phyloP scores from a whole-genome alignment of 2,329 filamentous ascomycete species.

The Fusarium nematophilum region DNA sequence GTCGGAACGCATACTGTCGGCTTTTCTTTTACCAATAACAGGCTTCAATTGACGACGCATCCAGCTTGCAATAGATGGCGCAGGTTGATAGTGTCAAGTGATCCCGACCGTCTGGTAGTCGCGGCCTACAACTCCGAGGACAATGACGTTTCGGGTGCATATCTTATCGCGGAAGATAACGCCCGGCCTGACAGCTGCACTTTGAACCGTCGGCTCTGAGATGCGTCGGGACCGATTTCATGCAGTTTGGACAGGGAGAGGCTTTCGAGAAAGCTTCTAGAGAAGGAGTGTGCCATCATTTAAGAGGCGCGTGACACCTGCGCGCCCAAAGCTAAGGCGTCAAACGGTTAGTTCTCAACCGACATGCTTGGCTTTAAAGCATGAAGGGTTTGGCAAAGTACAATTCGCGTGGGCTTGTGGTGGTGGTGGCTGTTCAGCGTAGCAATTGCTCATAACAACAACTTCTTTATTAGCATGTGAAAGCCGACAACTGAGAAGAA shows the following conservation, averaged over 20 bases:
- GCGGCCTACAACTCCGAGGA: constrained; percentile 22
- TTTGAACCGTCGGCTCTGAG: constrained; percentile 20
- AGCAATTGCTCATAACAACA: neutral
- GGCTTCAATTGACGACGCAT: constrained; percentile 24
- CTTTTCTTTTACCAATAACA: constrained; percentile 26
- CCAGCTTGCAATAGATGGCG: neutral
- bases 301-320: constrained; percentile 3
- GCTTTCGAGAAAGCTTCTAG: constrained; percentile 10
- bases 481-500: neutral
- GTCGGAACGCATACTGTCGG: constrained; percentile 25
- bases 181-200: constrained; percentile 13
- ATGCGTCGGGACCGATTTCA: constrained; percentile 25
- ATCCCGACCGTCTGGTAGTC: constrained; percentile 26
- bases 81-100: constrained; percentile 26
- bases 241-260: neutral
- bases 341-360: constrained; percentile 8
- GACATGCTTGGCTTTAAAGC: neutral
- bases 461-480: constrained; percentile 25
- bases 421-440: constrained; percentile 1
- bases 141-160: constrained; percentile 26
- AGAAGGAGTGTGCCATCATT: neutral
- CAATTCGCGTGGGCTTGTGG: neutral
- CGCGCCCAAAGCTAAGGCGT: constrained; percentile 1
- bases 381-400: constrained; percentile 5
- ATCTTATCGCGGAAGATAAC: constrained; percentile 17